phyloP scores from a whole-genome alignment of 2,329 filamentous ascomycete species.

The Colletotrichum lentis region DNA sequence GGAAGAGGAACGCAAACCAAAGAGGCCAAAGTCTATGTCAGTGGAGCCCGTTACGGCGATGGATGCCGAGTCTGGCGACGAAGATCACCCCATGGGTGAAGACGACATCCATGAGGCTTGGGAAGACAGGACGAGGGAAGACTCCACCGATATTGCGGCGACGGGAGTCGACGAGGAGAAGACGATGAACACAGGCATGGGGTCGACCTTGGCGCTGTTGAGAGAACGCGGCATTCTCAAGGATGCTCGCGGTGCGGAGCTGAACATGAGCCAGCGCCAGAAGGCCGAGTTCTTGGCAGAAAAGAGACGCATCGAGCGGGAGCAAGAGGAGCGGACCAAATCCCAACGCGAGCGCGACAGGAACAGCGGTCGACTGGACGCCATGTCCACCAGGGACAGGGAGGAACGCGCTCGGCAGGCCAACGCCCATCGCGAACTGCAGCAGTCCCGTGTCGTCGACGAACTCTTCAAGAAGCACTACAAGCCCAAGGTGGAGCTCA shows the following conservation, averaged over 20 bases:
- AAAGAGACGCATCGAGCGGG: conserved; percentile 74
- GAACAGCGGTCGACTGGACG: conserved; percentile 78
- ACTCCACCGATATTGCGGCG: conserved; percentile 61
- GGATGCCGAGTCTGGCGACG: conserved; percentile 52
- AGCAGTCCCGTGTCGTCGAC: conserved; percentile 81
- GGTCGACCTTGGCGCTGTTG: conserved; percentile 81
- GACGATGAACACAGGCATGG: conserved; percentile 79
- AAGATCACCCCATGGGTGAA: conserved; percentile 47
- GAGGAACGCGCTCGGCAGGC: conserved; percentile 89
- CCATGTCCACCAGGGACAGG: conserved; percentile 89
- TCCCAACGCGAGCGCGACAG: conserved; percentile 90
- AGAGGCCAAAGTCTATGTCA: conserved; percentile 51
- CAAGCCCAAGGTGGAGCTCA: conserved; percentile 88
- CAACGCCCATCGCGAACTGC: conserved; percentile 86
- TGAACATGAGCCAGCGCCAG: conserved; percentile 73
- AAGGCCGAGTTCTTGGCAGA: conserved; percentile 82
- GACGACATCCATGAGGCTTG: conserved; percentile 37
- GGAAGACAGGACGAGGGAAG: conserved; percentile 53
- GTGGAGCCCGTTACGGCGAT: conserved; percentile 55
- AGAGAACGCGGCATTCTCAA: conserved; percentile 85
- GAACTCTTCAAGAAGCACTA: conserved; percentile 89
- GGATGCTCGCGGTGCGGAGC: conserved; percentile 66
- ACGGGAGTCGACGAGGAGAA: conserved; percentile 88
- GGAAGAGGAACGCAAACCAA: conserved; percentile 63
- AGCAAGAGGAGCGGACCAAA: conserved; percentile 81